Conservation (phyloP, 2,329 filamentous ascomycete genomes). For the Chrysosporium keratinophilum region DNA sequence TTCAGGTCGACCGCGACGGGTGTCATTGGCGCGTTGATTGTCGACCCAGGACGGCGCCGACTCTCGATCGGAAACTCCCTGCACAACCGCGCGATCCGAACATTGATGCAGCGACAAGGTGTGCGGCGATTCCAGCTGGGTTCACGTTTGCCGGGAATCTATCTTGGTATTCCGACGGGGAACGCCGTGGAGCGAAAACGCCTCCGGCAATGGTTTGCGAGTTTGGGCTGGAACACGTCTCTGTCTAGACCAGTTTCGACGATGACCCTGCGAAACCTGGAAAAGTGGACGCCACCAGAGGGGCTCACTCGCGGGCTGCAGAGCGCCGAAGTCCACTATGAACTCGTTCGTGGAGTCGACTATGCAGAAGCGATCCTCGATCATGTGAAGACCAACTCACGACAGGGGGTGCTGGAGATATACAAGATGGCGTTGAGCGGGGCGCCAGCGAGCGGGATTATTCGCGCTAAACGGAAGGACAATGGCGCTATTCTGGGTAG, state of each 20-base stretch:
- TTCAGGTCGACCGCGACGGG: conserved; percentile 59
- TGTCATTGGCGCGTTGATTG: conserved; percentile 75
- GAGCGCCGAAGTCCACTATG: conserved; percentile 64
- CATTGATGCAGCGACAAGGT: conserved; percentile 58
- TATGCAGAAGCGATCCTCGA: conserved; percentile 63
- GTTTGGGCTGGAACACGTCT: conserved; percentile 72
- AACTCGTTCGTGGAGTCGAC: conserved; percentile 70
- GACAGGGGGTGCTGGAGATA: conserved; percentile 68
- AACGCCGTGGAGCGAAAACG: conserved; percentile 52
- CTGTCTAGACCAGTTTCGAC: conserved; percentile 56
- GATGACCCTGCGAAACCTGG: conserved; percentile 63
- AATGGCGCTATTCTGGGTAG: conserved; percentile 64
- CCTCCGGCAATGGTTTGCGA: conserved; percentile 73
- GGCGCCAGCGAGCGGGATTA: conserved; percentile 64
- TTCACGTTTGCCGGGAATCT: conserved; percentile 70
- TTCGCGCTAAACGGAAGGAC: conserved; percentile 62
- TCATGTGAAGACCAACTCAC: conserved; percentile 62
- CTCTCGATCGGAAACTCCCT: conserved; percentile 84
- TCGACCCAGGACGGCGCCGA: conserved; percentile 75
- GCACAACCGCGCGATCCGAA: conserved; percentile 72
- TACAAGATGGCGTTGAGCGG: conserved; percentile 67
- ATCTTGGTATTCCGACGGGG: conserved; percentile 67
- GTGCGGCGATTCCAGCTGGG: conserved; percentile 76
- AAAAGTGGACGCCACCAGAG: conserved; percentile 63
- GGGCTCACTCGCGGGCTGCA: conserved; percentile 65